Evolutionary conservation across 768 basidiomycete species (phyloP).

Genomic region (Wakefieldia striispora): DNA sequence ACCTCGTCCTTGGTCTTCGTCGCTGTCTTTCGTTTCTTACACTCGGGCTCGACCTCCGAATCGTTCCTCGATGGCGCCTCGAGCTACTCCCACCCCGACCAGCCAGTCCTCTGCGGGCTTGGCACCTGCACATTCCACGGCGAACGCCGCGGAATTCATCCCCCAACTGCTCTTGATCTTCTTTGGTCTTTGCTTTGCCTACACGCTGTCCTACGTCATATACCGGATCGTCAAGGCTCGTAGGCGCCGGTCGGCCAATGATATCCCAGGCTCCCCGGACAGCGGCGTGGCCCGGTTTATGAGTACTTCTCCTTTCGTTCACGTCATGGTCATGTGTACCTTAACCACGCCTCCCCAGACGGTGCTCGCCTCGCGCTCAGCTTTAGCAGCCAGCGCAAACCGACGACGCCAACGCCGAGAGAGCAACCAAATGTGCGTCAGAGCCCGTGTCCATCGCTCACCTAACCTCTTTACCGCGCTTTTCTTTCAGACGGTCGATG

Average conservation of each 20-base stretch:
- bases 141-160: constrained; percentile 8
- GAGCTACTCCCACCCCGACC: constrained; percentile 9
- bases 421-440: constrained; percentile 16
- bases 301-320: constrained; percentile 16
- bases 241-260: constrained; percentile 10
- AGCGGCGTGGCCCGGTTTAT: constrained; percentile 27
- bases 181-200: constrained; percentile 26
- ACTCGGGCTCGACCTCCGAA: constrained; percentile 1
- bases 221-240: constrained; percentile 25
- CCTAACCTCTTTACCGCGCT: neutral
- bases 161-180: constrained; percentile 22
- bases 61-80: constrained; percentile 23
- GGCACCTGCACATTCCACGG: neutral
- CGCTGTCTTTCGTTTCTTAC: constrained; percentile 9
- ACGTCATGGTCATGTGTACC: neutral
- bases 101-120: constrained; percentile 1
- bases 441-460: neutral
- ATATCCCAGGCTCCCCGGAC: constrained; percentile 20
- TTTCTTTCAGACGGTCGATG: constrained; percentile 12
- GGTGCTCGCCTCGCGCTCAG: constrained; percentile 27
- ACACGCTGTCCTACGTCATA: constrained; percentile 25
- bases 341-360: constrained; percentile 7
- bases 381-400: constrained; percentile 7
- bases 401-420: neutral
- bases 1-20: constrained; percentile 5